A percentile compares a stretch with the other conserved stretches of the same genome.
These are phyloP conservation scores for Diaporthe australafricana DNA, from an alignment of 2,329 filamentous ascomycete species.

Conservation along the genomic window DNA sequence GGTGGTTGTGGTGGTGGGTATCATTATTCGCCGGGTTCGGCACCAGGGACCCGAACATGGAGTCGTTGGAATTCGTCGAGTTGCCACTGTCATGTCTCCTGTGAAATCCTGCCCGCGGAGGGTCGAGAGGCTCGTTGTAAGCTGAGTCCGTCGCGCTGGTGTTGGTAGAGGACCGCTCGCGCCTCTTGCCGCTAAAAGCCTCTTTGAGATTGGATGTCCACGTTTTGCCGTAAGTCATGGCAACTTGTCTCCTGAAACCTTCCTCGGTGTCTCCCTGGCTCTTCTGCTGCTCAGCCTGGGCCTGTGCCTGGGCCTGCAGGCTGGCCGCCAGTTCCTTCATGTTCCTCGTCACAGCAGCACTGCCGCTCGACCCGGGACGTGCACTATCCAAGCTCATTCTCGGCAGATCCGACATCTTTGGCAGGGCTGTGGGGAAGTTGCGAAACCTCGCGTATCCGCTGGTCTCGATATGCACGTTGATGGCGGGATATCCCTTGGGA, in stretches of 20 bases:
- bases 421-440: conserved; percentile 54
- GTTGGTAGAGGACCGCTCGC: conserved; percentile 42
- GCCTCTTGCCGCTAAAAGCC: conserved; percentile 51
- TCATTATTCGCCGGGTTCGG: conserved; percentile 10
- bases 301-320: conserved; percentile 29
- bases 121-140: conserved; percentile 39
- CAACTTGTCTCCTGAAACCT: conserved; percentile 65
- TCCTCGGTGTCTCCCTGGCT: conserved; percentile 40
- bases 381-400: conserved; percentile 46
- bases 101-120: conserved; percentile 40
- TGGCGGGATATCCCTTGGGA: conserved; percentile 51
- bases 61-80: conserved; percentile 26
- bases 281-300: conserved; percentile 31
- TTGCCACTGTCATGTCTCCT: conserved; percentile 41
- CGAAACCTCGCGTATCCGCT: conserved; percentile 70
- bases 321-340: conserved; percentile 36
- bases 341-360: conserved; percentile 38
- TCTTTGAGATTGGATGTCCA: conserved; percentile 60
- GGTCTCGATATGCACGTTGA: conserved; percentile 65
- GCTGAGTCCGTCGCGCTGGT: conserved; percentile 40
- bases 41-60: background rate
- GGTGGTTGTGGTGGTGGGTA: conserved; percentile 14
- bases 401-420: conserved; percentile 47
- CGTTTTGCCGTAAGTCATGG: conserved; percentile 67
- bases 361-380: conserved; percentile 35